Evolutionary conservation across 1,284 basidiomycete species (phyloP).

Genomic region (Ustilago hordei): DNA sequence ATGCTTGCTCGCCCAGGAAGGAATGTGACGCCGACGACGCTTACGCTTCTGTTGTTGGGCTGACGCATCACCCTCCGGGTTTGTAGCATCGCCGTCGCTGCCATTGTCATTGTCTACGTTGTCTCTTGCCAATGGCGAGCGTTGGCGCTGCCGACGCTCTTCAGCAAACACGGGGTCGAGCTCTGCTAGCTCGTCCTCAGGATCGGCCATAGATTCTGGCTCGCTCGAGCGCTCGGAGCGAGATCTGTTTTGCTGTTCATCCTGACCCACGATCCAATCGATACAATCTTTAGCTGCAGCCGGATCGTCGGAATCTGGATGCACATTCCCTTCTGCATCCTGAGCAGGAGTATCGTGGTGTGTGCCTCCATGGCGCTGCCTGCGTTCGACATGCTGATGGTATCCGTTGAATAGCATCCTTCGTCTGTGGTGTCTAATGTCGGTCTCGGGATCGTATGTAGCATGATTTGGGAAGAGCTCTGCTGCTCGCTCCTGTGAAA

Average conservation of each 20-base stretch:
- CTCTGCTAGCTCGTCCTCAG: conserved; percentile 43
- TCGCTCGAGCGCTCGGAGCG: conserved; percentile 32
- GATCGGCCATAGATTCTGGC: conserved; percentile 32
- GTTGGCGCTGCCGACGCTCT: conserved; percentile 29
- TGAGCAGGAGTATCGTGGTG: not conserved
- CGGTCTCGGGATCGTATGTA: conserved; percentile 36
- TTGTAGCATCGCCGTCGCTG: not conserved
- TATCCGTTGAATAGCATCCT: conserved; percentile 40
- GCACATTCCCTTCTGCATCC: conserved; percentile 14
- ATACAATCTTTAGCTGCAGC: conserved; percentile 34
- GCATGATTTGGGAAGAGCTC: conserved; percentile 39
- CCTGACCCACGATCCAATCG: conserved; percentile 41
- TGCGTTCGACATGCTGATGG: conserved; percentile 26
- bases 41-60: not conserved
- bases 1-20: conserved; percentile 33
- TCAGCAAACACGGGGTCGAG: conserved; percentile 52
- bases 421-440: conserved; percentile 39
- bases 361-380: not conserved
- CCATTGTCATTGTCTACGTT: not conserved
- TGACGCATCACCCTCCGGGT: conserved; percentile 1
- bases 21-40: conserved; percentile 22
- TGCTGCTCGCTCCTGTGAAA: conserved; percentile 36
- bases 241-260: conserved; percentile 14
- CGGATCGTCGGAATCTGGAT: conserved; percentile 30
- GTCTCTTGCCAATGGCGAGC: conserved; percentile 8